These are phyloP conservation scores for Penicillium sp. DNA, from an alignment of 2,329 filamentous ascomycete species.

Conservation along the genomic window DNA sequence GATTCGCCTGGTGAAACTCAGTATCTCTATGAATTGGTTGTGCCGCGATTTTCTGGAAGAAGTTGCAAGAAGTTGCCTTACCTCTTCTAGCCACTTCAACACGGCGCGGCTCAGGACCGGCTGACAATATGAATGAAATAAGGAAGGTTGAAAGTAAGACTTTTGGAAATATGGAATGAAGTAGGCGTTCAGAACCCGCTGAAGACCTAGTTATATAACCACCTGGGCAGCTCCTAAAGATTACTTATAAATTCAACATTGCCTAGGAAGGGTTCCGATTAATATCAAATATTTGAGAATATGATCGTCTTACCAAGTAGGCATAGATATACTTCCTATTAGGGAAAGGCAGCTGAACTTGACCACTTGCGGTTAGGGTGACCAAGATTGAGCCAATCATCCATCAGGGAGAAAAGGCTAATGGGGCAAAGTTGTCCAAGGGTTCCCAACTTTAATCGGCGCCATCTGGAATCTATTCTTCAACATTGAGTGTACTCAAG, in stretches of 20 bases:
- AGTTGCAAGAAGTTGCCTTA: background rate
- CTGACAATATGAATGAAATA: background rate
- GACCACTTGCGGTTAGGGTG: background rate
- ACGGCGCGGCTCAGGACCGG: background rate
- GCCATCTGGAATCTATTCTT: too few relatives aligned
- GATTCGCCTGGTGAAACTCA: slow-evolving; percentile 3
- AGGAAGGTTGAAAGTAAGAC: background rate
- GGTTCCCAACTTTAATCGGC: background rate
- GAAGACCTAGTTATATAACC: background rate
- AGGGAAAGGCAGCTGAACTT: background rate
- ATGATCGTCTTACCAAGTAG: background rate
- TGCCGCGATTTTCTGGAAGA: background rate
- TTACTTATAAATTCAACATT: background rate
- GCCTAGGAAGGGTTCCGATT: background rate
- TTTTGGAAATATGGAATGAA: background rate
- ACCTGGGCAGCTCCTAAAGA: background rate
- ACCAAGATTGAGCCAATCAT: background rate
- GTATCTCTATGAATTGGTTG: background rate
- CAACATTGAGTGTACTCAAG: too few relatives aligned
- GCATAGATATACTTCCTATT: background rate
- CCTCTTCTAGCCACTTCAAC: background rate
- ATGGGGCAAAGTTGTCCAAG: background rate
- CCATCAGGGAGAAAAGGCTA: background rate
- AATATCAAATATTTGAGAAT: too few relatives aligned
- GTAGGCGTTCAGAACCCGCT: background rate